Evolutionary conservation across 2,329 filamentous ascomycete species (phyloP), one percentile per base, ranked within the genome.

Genomic region (Trematosphaeria pertusa): DNA sequence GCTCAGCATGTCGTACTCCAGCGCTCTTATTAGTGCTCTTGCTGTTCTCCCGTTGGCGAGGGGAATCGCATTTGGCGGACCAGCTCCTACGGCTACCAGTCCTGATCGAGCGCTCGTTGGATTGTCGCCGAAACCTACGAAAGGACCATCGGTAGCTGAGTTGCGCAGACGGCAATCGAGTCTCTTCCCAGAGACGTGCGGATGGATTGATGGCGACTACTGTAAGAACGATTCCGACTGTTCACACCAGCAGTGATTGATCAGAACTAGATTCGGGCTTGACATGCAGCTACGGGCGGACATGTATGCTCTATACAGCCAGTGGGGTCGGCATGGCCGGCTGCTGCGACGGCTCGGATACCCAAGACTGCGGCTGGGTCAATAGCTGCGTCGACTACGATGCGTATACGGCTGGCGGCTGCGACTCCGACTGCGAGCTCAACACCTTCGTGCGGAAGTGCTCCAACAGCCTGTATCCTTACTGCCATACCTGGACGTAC

Each of bases 401-500:
- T 9, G 41, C 18, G 10, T 62, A 48, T 22, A 43, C 20, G 1
- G 50, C 57, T 12, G 49, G 50, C 5, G 30, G 33, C 20, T 66
- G 62, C 32, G 52, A 47, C 14, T 20, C 45, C 2, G 44, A 38
- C 32, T 68, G 64, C 40, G 15, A 49, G 14, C 14, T 37, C 12
- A 55, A 68, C 32, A 45, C 44, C n/a, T 62, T 64, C 38, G 37
- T 64, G 11, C 48, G 52, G 8, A 65, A 65, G 28, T 67, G 64
- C 36, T 56, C 62, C 2, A 39, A 56, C 18, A 17, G 30, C 1
- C 22, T 35, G 2, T 21, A 46, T 1, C 63, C 59, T 4, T 65
- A 59, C 51, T 68, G 64, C 43, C 52, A 61, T 5, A 63, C 64
- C 11, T 66, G 63, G 63, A 60, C 56, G 5, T 68, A 64, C 45